These are phyloP conservation scores for Cyberlindnera saturnus DNA, from an alignment of 805 yeast genomes.

Conservation along the genomic window DNA sequence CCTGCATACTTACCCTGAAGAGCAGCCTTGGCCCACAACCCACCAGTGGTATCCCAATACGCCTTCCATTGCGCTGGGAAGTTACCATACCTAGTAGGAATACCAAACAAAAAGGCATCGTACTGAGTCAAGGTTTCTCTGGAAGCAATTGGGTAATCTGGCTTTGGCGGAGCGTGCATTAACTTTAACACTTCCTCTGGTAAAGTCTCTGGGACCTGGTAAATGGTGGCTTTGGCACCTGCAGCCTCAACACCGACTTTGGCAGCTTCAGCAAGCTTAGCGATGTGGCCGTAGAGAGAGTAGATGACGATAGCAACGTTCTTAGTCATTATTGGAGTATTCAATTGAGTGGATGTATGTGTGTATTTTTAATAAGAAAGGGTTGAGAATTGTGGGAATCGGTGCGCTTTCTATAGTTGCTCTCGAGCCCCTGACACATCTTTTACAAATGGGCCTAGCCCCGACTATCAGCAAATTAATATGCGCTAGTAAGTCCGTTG, in stretches of 20 bases:
- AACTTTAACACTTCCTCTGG: constrained; percentile 49
- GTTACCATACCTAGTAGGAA: constrained; percentile 72
- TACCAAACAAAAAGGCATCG: constrained; percentile 68
- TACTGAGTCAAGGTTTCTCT: constrained; percentile 46
- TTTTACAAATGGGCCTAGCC: too few species aligned
- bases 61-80: constrained; percentile 68
- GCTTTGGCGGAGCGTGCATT: constrained; percentile 61
- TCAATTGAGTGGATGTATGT: too few species aligned
- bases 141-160: constrained; percentile 51
- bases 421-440: too few species aligned
- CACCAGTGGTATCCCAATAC: constrained; percentile 72
- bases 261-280: constrained; percentile 59
- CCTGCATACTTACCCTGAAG: constrained; percentile 67
- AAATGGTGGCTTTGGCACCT: constrained; percentile 65
- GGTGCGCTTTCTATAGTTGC: neutral
- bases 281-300: constrained; percentile 76
- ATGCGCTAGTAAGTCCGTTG: too few species aligned
- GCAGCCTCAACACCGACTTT: constrained; percentile 62
- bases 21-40: constrained; percentile 63
- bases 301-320: constrained; percentile 53
- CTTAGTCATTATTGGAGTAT: neutral
- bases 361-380: too few species aligned
- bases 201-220: constrained; percentile 76
- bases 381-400: too few species aligned
- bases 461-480: too few species aligned